Evolutionary conservation across 2,329 filamentous ascomycete genomes (phyloP), one percentile per base, ranked within the genome.

Genomic region (Colletotrichum caudatum): DNA sequence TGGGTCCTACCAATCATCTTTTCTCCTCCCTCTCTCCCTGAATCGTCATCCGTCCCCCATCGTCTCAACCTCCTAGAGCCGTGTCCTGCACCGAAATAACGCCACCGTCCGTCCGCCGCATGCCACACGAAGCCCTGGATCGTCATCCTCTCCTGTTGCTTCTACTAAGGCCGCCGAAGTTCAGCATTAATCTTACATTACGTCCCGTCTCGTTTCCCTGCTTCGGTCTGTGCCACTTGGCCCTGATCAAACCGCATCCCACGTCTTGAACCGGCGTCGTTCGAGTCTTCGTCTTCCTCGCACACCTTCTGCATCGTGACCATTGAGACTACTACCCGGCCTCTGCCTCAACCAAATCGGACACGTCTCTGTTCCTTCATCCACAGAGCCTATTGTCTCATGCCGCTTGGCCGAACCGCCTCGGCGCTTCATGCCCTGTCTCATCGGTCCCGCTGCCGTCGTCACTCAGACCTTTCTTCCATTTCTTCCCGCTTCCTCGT

Each of bases 1-100:
- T 50, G 50, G 61, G 67, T 37, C 57, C 70, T 72, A 62, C 70
- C 70, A 72, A 72, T 71, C 67, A 72, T 63, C 61, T 61, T 71
- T 71, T 62, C 67, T 48, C 67, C 41, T 66, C 67, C 12, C 59
- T 69, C 44, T 69, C 51, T 44, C 59, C 37, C 35, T 37, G 65
- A 69, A 50, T 60, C 54, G 65, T 64, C 66, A 46, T 64, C 64
- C 29, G 29, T 48, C 44, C 44, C 44, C 53, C 66, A 33, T 72
- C 65, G 54, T 72, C 69, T 72, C 60, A 72, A 69, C 65, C 69
- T 71, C 46, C 9, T 69, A 53, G 50, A 59, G 65, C 69, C 69
- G 69, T 71, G 64, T 59, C 46, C 64, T 41, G 68, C 64, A 58
- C 69, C 69, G 60, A 72, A 64, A 72, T 61, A 72, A 60, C 69